phyloP scores from a whole-genome alignment of 352 stramenopile species.

The Phytophthora foliorum region DNA sequence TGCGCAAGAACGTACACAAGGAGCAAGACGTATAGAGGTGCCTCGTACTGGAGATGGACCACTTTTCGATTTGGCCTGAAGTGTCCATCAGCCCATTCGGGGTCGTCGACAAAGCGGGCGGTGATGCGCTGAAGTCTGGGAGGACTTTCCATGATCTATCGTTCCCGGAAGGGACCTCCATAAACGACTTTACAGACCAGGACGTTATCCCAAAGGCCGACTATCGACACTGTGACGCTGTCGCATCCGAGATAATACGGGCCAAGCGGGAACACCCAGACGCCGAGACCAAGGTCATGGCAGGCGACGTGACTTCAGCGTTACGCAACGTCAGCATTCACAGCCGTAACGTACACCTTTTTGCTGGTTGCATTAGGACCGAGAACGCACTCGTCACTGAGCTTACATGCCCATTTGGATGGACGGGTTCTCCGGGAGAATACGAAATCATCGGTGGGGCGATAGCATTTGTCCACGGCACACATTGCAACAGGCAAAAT shows the following conservation, averaged over 20 bases:
- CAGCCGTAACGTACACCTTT: too few species aligned
- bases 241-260: not conserved
- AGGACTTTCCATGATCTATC: not conserved
- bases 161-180: conserved; percentile 1
- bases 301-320: too few species aligned
- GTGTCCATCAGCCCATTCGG: conserved; percentile 14
- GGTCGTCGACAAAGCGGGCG: conserved; percentile 4
- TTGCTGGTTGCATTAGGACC: too few species aligned
- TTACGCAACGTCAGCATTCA: too few species aligned
- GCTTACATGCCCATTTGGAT: too few species aligned
- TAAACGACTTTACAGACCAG: conserved; percentile 16
- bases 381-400: too few species aligned
- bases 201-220: not conserved
- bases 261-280: too few species aligned
- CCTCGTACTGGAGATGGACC: not conserved
- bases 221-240: conserved; percentile 5
- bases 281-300: not conserved
- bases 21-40: too few species aligned
- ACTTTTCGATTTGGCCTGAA: conserved; percentile 10
- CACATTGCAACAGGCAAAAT: not conserved
- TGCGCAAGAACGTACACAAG: too few species aligned
- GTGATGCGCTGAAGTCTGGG: not conserved
- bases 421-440: too few species aligned
- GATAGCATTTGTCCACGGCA: not conserved
- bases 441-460: not conserved